These are phyloP conservation scores for Gossypium bickii DNA, from an alignment of 345 rosid genomes.

Conservation along the genomic window DNA sequence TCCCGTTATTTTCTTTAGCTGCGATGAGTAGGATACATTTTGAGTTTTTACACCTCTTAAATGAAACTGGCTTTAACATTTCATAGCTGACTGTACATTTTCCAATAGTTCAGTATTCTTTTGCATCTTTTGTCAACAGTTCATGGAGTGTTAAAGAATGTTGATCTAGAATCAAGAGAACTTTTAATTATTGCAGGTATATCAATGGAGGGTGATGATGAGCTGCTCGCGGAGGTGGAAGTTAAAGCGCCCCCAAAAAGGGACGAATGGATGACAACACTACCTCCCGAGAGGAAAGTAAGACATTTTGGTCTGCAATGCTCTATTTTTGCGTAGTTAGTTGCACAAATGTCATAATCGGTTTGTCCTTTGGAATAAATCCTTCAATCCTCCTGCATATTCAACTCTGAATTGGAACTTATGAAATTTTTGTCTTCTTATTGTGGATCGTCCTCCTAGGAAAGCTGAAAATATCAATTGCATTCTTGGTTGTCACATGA, in stretches of 20 bases:
- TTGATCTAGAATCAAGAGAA: slow-evolving; percentile 12
- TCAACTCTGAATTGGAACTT: neutral
- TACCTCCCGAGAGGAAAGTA: slow-evolving; percentile 93
- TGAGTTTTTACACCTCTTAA: neutral
- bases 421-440: neutral
- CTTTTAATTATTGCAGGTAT: slow-evolving; percentile 49
- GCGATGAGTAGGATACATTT: neutral
- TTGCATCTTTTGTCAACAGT: neutral
- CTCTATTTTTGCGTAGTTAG: neutral
- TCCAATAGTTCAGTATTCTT: neutral
- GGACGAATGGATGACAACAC: slow-evolving; percentile 97
- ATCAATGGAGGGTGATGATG: slow-evolving; percentile 94
- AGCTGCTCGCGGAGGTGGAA: slow-evolving; percentile 63
- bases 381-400: neutral
- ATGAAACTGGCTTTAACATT: slow-evolving; percentile 6
- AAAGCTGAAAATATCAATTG: neutral
- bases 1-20: neutral
- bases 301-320: slow-evolving; percentile 17
- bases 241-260: slow-evolving; percentile 64
- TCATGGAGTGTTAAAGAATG: neutral
- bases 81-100: neutral
- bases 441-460: neutral
- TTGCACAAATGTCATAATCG: neutral
- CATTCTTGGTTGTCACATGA: neutral
- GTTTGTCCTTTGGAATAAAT: neutral